Conservation (phyloP, 768 basidiomycete genomes). For the Lactarius pseudohatsudake region DNA sequence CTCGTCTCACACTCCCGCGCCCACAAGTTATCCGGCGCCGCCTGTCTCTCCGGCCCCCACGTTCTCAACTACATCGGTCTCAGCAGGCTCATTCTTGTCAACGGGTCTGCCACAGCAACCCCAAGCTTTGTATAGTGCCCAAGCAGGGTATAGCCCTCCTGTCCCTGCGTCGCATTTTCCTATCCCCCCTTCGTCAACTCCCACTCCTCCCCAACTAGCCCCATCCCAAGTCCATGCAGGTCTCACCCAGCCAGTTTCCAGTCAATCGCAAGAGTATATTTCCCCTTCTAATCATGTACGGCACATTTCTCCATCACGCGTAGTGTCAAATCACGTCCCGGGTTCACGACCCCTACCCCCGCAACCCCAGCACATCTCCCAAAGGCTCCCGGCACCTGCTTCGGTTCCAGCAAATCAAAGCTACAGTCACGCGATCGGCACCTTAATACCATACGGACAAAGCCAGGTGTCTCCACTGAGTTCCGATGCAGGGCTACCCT, state of each 20-base stretch:
- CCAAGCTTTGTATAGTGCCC: constrained; percentile 14
- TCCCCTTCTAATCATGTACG: constrained; percentile 16
- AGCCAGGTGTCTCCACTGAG: constrained; percentile 1
- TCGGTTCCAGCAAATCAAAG: constrained; percentile 16
- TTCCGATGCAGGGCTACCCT: constrained; percentile 9
- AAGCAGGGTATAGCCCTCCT: constrained; percentile 23
- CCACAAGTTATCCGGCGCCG: constrained; percentile 8
- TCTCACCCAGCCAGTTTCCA: constrained; percentile 4
- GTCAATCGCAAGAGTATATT: constrained; percentile 14
- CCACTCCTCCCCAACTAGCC: constrained; percentile 42
- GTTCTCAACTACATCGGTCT: constrained; percentile 8
- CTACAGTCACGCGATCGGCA: constrained; percentile 14
- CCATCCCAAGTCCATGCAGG: constrained; percentile 24
- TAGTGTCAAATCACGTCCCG: constrained; percentile 24
- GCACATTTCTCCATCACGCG: constrained; percentile 14
- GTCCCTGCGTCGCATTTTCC: constrained; percentile 31
- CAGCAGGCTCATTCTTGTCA: constrained; percentile 18
- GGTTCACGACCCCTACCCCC: constrained; percentile 30
- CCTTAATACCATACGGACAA: constrained; percentile 9
- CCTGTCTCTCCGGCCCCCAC: constrained; percentile 27
- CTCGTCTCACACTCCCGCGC: constrained; percentile 27
- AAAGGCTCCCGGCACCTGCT: constrained; percentile 11
- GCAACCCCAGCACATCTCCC: constrained; percentile 22
- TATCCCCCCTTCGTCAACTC: constrained; percentile 30
- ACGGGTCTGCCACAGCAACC: constrained; percentile 13